Conservation (phyloP, 352 stramenopile genomes). For the Globisporangium spinosum region DNA sequence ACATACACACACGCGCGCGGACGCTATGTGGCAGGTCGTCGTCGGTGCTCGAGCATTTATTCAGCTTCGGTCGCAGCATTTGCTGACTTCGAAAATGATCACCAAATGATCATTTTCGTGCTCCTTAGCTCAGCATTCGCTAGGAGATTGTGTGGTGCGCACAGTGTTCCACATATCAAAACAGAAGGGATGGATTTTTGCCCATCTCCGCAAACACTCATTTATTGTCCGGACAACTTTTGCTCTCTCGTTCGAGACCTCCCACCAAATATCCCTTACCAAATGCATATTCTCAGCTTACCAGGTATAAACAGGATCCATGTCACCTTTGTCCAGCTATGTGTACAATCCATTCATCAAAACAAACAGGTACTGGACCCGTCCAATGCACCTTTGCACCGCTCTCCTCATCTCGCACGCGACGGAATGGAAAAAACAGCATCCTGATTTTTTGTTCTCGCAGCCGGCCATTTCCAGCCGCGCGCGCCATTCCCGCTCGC, state of each 20-base stretch:
- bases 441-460: conserved; percentile 12
- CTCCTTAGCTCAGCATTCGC: background rate
- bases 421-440: background rate
- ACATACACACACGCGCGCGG: background rate
- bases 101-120: background rate
- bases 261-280: background rate
- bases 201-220: background rate
- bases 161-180: background rate
- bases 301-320: background rate
- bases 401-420: background rate
- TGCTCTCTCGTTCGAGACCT: background rate
- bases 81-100: background rate
- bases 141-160: background rate
- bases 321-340: background rate
- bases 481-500: background rate
- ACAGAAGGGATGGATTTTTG: conserved; percentile 3
- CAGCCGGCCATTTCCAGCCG: background rate
- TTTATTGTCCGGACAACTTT: conserved; percentile 7
- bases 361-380: background rate
- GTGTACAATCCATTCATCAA: background rate
- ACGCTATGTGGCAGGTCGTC: background rate
- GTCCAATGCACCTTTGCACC: background rate
- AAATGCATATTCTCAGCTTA: background rate
- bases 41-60: background rate
- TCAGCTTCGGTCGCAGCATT: background rate